phyloP scores from a whole-genome alignment of 192 early-diverging fungal genomes.

The Podila verticillata region DNA sequence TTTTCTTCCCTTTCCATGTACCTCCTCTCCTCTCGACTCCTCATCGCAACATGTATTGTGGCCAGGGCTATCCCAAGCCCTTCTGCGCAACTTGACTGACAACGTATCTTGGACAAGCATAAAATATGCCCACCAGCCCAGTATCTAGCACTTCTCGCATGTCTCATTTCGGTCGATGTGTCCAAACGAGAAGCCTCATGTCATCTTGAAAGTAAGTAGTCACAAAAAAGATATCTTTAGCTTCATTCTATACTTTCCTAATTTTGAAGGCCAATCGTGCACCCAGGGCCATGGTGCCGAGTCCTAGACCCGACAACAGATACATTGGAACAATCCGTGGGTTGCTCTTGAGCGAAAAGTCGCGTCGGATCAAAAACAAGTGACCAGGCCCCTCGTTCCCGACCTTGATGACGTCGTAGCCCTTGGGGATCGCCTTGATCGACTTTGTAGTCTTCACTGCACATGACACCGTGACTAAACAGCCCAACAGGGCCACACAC shows the following conservation, averaged over 20 bases:
- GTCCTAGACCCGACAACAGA: conserved; percentile 35
- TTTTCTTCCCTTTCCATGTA: no score
- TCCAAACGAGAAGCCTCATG: no score
- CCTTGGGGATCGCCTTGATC: conserved; percentile 32
- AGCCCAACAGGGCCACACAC: conserved; percentile 12
- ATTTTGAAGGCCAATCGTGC: conserved; percentile 43
- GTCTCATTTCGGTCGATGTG: no score
- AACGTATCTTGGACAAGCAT: no score
- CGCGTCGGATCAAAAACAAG: conserved; percentile 36
- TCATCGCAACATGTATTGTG: no score
- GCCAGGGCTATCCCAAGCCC: no score
- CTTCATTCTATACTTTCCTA: neutral
- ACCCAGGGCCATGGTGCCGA: conserved; percentile 37
- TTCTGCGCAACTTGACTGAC: no score
- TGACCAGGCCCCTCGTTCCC: conserved; percentile 14
- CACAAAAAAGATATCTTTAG: no score
- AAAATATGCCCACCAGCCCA: no score
- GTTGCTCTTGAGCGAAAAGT: conserved; percentile 16
- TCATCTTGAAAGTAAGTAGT: no score
- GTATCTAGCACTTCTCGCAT: no score
- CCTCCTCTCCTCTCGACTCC: no score
- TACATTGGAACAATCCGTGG: conserved; percentile 35
- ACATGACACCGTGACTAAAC: conserved; percentile 17
- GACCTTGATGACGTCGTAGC: conserved; percentile 36
- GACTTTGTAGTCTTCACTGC: conserved; percentile 19